A percentile compares a stretch with the other conserved stretches of the same genome.
phyloP scores from a whole-genome alignment of 2,329 filamentous ascomycete species.

The Monilinia fructigena region DNA sequence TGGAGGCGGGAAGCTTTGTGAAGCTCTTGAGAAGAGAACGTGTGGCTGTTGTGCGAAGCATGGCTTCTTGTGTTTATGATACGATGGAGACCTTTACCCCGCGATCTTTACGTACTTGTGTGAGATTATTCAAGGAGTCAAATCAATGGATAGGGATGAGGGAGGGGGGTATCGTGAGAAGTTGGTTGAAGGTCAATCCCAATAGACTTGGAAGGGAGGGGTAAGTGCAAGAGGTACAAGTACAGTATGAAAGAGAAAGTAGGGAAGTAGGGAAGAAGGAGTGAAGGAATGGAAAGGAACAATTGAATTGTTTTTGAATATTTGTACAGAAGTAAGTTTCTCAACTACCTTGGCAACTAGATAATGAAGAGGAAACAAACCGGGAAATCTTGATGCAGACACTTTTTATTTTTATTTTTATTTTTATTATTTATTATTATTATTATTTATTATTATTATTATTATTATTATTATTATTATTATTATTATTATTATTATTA shows the following conservation, averaged over 20 bases:
- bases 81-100: constrained; percentile 28
- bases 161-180: constrained; percentile 15
- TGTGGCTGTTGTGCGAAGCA: constrained; percentile 38
- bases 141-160: constrained; percentile 13
- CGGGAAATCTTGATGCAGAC: neutral
- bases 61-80: constrained; percentile 28
- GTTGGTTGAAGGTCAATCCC: constrained; percentile 7
- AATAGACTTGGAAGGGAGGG: neutral
- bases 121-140: constrained; percentile 24
- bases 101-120: constrained; percentile 24
- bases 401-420: no score
- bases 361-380: constrained; percentile 9
- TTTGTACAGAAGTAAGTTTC: neutral
- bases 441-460: no score
- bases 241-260: neutral
- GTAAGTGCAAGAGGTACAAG: neutral
- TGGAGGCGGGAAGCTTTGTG: constrained; percentile 31
- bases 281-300: neutral
- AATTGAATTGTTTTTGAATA: neutral
- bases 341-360: constrained; percentile 1
- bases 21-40: constrained; percentile 38
- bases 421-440: no score
- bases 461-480: no score
- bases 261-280: neutral
- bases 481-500: no score